These are phyloP conservation scores for Omphalea diandra DNA, from an alignment of 441 rosid species.

Conservation along the genomic window DNA sequence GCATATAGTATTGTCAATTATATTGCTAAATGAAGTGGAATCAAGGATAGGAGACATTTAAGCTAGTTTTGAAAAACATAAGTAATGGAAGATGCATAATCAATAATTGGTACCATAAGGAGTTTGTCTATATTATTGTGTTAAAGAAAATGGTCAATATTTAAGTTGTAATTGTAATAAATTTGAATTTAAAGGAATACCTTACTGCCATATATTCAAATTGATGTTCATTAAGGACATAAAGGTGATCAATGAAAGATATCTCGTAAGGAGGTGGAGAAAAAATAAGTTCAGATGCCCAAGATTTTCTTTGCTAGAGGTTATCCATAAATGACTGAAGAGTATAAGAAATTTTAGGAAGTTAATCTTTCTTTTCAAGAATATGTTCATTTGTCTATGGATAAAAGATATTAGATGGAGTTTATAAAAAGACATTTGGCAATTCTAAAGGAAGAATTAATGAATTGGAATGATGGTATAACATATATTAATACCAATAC, in stretches of 20 bases:
- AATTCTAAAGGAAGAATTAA: too few species aligned
- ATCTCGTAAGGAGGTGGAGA: not conserved
- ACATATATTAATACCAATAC: too few species aligned
- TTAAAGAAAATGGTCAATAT: not conserved
- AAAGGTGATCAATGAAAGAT: too few species aligned
- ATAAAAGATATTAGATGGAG: too few species aligned
- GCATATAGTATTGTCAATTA: too few species aligned
- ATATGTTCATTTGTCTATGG: too few species aligned
- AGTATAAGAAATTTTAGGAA: too few species aligned
- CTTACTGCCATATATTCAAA: not conserved
- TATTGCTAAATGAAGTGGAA: not conserved
- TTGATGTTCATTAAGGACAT: not conserved
- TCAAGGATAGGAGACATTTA: not conserved
- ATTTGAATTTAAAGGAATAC: not conserved
- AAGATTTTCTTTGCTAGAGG: not conserved
- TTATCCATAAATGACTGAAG: not conserved
- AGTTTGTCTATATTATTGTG: not conserved
- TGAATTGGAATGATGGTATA: too few species aligned
- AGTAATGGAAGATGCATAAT: not conserved
- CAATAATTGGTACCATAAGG: not conserved
- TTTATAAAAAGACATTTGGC: too few species aligned
- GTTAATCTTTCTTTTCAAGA: too few species aligned
- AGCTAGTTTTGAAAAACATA: too few species aligned
- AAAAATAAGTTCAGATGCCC: too few species aligned
- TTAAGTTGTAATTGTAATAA: not conserved